Conservation (phyloP, 306 rosid genomes). For the Lotus japonicus region DNA sequence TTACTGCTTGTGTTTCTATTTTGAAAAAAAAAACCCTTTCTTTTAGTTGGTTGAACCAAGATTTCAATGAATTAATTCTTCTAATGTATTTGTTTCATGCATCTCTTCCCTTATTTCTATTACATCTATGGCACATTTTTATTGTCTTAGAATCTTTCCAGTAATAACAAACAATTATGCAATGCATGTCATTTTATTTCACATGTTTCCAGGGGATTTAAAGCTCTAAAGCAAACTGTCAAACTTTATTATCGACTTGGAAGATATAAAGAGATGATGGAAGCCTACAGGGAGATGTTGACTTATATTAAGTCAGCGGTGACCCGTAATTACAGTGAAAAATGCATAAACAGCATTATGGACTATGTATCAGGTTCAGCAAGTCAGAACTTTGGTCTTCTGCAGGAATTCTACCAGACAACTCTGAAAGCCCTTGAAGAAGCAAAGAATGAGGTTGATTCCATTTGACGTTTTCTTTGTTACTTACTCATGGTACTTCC, state of each 20-base stretch:
- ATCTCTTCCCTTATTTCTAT: neutral
- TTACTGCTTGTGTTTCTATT: neutral
- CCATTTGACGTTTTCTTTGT: constrained; percentile 9
- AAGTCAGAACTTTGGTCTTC: constrained; percentile 82
- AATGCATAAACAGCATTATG: constrained; percentile 96
- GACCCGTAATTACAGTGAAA: constrained; percentile 91
- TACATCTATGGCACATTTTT: neutral
- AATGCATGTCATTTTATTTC: constrained; percentile 7
- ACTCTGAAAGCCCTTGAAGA: constrained; percentile 95
- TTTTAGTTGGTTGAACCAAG: constrained; percentile 11
- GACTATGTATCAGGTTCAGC: constrained; percentile 98
- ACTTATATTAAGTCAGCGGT: constrained; percentile 97
- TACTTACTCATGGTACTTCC: neutral
- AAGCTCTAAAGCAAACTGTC: constrained; percentile 94
- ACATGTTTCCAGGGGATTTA: constrained; percentile 71
- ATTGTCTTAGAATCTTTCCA: constrained; percentile 6
- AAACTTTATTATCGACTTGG: constrained; percentile 90
- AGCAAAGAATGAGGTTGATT: constrained; percentile 88
- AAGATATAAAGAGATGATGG: constrained; percentile 95
- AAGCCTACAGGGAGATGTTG: constrained; percentile 93
- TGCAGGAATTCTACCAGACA: constrained; percentile 94
- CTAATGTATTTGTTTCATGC: constrained; percentile 2
- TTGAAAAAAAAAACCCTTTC: neutral
- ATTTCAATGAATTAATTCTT: neutral
- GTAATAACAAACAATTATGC: neutral